Conservation (phyloP, 176 grass and related monocot species). For the Alloteropsis semialata region DNA sequence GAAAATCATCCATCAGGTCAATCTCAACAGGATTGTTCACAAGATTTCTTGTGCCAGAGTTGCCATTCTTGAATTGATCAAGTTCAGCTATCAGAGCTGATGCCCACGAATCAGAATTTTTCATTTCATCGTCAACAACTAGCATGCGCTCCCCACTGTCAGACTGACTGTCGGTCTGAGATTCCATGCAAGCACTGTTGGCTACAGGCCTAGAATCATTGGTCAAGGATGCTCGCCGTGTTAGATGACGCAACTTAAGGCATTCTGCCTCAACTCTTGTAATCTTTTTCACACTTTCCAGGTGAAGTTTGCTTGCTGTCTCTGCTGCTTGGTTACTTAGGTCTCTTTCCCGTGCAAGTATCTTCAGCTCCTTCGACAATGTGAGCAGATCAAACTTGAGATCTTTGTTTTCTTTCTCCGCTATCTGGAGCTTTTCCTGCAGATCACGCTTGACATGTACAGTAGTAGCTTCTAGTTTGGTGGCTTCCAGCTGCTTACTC, state of each 20-base stretch:
- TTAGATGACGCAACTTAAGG: slow-evolving; percentile 50
- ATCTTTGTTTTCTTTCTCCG: slow-evolving; percentile 63
- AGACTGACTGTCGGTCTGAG: slow-evolving; percentile 76
- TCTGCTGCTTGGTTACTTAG: slow-evolving; percentile 90
- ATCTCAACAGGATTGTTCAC: slow-evolving; percentile 62
- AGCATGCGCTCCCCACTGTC: slow-evolving; percentile 67
- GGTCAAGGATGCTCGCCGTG: slow-evolving; percentile 35
- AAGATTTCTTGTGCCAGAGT: slow-evolving; percentile 39
- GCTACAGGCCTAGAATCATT: slow-evolving; percentile 40
- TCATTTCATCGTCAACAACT: slow-evolving; percentile 60
- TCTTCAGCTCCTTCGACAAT: slow-evolving; percentile 53
- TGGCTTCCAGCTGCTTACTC: slow-evolving; percentile 51
- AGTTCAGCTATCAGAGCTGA: slow-evolving; percentile 81
- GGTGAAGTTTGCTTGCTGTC: slow-evolving; percentile 85
- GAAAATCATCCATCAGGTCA: slow-evolving; percentile 98
- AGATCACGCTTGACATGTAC: slow-evolving; percentile 34
- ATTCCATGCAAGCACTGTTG: slow-evolving; percentile 57
- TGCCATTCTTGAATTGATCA: slow-evolving; percentile 72
- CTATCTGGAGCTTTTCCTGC: slow-evolving; percentile 48
- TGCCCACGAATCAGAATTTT: slow-evolving; percentile 73
- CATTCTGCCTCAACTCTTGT: slow-evolving; percentile 86
- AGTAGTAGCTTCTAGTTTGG: slow-evolving; percentile 18
- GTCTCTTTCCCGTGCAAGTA: slow-evolving; percentile 73
- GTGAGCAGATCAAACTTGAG: slow-evolving; percentile 52
- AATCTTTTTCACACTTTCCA: slow-evolving; percentile 87